Percentiles rank a stretch among this genome's conserved stretches.
Conservation (phyloP, 768 basidiomycete genomes). For the Boletus eberwhitei region DNA sequence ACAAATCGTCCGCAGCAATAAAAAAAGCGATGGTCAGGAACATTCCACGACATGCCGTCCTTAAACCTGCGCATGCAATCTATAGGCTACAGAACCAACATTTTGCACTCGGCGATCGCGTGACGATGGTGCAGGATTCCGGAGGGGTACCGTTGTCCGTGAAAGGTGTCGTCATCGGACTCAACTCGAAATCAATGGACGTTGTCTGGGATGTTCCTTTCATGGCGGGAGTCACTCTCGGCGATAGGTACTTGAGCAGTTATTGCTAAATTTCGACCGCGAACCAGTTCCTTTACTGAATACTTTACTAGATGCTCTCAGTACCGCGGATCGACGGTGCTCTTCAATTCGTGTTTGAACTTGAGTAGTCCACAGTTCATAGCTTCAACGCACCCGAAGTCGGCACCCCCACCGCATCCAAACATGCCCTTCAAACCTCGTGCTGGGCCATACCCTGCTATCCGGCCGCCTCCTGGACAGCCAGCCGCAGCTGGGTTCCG, state of each 20-base stretch:
- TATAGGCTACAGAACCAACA: slow-evolving; percentile 87
- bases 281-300: neutral
- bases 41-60: slow-evolving; percentile 87
- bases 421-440: slow-evolving; percentile 61
- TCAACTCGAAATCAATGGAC: slow-evolving; percentile 86
- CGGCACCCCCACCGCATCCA: slow-evolving; percentile 45
- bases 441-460: slow-evolving; percentile 60
- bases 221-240: slow-evolving; percentile 86
- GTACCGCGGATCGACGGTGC: slow-evolving; percentile 87
- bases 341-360: slow-evolving; percentile 87
- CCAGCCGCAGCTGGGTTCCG: slow-evolving; percentile 61
- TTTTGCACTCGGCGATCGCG: slow-evolving; percentile 88
- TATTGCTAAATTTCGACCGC: neutral
- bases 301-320: slow-evolving; percentile 66
- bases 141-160: slow-evolving; percentile 87
- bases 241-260: slow-evolving; percentile 56
- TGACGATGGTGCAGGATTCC: slow-evolving; percentile 94
- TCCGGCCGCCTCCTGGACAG: slow-evolving; percentile 55
- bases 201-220: slow-evolving; percentile 96
- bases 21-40: slow-evolving; percentile 93
- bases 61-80: slow-evolving; percentile 88
- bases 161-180: slow-evolving; percentile 91
- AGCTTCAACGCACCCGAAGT: slow-evolving; percentile 63
- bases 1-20: slow-evolving; percentile 59
- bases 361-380: slow-evolving; percentile 83